These are phyloP conservation scores for Kalaharituber pfeilii DNA, from an alignment of 2,329 filamentous ascomycete species.

Conservation along the genomic window DNA sequence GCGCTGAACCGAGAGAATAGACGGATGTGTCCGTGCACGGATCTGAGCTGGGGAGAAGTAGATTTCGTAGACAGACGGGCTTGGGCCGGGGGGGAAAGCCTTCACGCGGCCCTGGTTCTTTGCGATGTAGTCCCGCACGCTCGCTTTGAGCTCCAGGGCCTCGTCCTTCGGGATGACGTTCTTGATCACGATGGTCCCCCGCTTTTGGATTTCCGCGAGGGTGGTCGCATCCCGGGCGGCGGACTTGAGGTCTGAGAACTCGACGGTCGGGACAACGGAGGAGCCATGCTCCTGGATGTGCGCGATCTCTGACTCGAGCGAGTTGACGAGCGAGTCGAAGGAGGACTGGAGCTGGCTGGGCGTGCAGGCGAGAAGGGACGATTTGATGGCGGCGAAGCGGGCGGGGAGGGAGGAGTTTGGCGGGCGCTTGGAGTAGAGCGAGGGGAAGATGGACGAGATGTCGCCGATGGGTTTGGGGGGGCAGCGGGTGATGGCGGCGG, in stretches of 20 bases:
- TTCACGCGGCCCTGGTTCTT: constrained; percentile 33
- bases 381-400: constrained; percentile 40
- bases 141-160: constrained; percentile 46
- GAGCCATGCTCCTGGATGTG: constrained; percentile 32
- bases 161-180: constrained; percentile 46
- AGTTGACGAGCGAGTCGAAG: constrained; percentile 34
- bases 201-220: constrained; percentile 38
- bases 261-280: constrained; percentile 37
- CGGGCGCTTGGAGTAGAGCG: constrained; percentile 34
- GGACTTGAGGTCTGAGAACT: constrained; percentile 35
- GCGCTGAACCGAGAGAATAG: constrained; percentile 42
- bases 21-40: constrained; percentile 47
- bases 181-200: constrained; percentile 46
- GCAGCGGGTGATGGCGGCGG: neutral
- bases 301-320: constrained; percentile 34
- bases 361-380: constrained; percentile 33
- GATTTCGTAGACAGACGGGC: constrained; percentile 55
- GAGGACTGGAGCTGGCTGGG: constrained; percentile 33
- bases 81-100: constrained; percentile 39
- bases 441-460: constrained; percentile 45
- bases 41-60: constrained; percentile 58
- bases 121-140: constrained; percentile 46
- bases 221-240: neutral
- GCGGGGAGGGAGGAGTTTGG: constrained; percentile 39
- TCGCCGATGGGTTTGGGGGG: constrained; percentile 39